Percentiles rank a stretch among this genome's conserved stretches.
These are phyloP conservation scores for Annulohypoxylon moriforme DNA, from an alignment of 495 filamentous ascomycete species.

Conservation along the genomic window DNA sequence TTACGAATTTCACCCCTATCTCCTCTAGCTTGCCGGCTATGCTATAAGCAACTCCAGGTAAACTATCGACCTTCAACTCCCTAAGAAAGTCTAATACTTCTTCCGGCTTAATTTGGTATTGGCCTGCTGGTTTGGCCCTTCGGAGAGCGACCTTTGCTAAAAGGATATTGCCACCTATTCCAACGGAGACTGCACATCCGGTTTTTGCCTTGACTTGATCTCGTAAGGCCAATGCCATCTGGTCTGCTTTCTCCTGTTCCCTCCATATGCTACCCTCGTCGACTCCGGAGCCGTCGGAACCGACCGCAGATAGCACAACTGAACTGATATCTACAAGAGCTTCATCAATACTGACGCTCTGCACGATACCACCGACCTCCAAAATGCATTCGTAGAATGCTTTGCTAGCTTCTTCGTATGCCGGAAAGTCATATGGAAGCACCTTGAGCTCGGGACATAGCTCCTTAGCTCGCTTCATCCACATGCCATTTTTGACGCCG, in stretches of 20 bases:
- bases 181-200: conserved; percentile 89
- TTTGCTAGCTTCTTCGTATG: conserved; percentile 90
- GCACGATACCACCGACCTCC: conserved; percentile 81
- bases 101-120: conserved; percentile 80
- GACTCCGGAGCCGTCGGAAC: conserved; percentile 73
- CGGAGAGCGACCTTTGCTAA: conserved; percentile 89
- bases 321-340: conserved; percentile 82
- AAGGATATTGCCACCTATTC: conserved; percentile 91
- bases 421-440: conserved; percentile 91
- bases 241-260: conserved; percentile 84
- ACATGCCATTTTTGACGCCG: conserved; percentile 97
- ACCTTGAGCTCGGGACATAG: conserved; percentile 87
- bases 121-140: conserved; percentile 94
- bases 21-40: conserved; percentile 87
- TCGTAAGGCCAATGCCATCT: conserved; percentile 75
- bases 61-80: conserved; percentile 76
- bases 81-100: conserved; percentile 80
- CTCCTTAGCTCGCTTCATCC: conserved; percentile 91
- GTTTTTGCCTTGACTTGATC: conserved; percentile 76
- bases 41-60: conserved; percentile 91
- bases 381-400: conserved; percentile 88
- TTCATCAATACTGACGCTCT: conserved; percentile 97
- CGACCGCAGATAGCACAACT: conserved; percentile 72
- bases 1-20: conserved; percentile 82
- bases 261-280: conserved; percentile 79